A percentile compares a stretch with the other conserved stretches of the same genome.
Evolutionary conservation across 192 early-diverging fungal species (phyloP).

Genomic region (Coemansia sp.): DNA sequence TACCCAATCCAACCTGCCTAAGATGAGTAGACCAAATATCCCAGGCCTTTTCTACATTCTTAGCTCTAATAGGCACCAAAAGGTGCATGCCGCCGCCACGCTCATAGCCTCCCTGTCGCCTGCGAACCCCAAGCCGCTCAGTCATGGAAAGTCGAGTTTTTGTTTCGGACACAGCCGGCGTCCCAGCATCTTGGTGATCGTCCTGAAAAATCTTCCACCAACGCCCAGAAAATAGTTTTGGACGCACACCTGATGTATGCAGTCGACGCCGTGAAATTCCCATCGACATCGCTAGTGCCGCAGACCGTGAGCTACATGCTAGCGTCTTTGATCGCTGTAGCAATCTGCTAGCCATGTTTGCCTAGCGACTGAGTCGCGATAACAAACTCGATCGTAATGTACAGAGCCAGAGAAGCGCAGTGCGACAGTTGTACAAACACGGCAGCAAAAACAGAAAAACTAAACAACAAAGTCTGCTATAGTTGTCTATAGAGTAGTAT

Average conservation of each 20-base stretch:
- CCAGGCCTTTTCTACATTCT: slow-evolving; percentile 49
- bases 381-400: background rate
- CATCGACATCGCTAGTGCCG: background rate
- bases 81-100: slow-evolving; percentile 32
- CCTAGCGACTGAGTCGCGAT: background rate
- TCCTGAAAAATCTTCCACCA: slow-evolving; percentile 2
- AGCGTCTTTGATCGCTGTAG: slow-evolving; percentile 6
- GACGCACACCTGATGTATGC: slow-evolving; percentile 2
- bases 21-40: slow-evolving; percentile 32
- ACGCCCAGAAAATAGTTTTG: slow-evolving; percentile 1
- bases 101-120: slow-evolving; percentile 21
- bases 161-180: slow-evolving; percentile 2
- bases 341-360: slow-evolving; percentile 10
- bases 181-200: slow-evolving; percentile 4
- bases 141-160: background rate
- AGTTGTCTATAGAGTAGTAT: background rate
- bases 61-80: slow-evolving; percentile 27
- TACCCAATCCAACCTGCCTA: slow-evolving; percentile 3
- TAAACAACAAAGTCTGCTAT: background rate
- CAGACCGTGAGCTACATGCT: background rate
- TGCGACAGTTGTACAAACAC: background rate
- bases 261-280: background rate
- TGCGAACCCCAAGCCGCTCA: slow-evolving; percentile 9
- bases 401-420: background rate
- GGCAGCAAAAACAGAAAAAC: background rate